Percentiles rank a stretch among this genome's conserved stretches.
phyloP scores from a whole-genome alignment of 1,284 basidiomycete genomes.

The Golubevia sp. region DNA sequence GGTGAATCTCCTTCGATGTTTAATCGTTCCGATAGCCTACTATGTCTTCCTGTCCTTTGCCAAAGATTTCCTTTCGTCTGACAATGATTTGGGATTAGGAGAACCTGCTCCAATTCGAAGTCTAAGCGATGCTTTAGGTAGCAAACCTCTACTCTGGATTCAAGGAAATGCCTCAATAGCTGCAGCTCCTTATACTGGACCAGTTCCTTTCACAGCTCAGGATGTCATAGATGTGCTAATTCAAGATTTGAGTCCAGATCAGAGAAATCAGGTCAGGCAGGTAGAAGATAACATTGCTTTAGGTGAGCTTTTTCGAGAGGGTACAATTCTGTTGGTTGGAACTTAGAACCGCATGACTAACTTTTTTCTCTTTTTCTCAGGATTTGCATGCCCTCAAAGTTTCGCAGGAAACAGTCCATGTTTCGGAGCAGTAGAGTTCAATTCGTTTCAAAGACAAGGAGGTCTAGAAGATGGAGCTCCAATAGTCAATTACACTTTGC shows the following conservation, averaged over 20 bases:
- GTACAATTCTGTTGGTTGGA: constrained; percentile 67
- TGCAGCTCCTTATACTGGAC: constrained; percentile 30
- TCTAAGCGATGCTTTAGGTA: constrained; percentile 10
- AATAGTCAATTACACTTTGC: constrained; percentile 73
- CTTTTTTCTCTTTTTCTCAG: constrained; percentile 67
- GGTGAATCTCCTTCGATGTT: constrained; percentile 72
- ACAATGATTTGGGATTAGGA: constrained; percentile 21
- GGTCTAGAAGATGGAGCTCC: constrained; percentile 13
- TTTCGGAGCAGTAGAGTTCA: constrained; percentile 74
- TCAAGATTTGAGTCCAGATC: constrained; percentile 25
- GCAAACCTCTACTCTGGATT: constrained; percentile 20
- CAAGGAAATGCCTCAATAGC: constrained; percentile 66
- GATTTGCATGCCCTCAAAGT: constrained; percentile 71
- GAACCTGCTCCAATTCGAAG: constrained; percentile 10
- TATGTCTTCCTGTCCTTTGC: constrained; percentile 70
- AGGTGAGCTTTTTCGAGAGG: constrained; percentile 69
- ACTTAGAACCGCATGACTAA: constrained; percentile 66
- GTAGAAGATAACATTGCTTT: constrained; percentile 60
- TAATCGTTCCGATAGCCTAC: constrained; percentile 72
- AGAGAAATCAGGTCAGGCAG: constrained; percentile 14
- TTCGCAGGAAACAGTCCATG: constrained; percentile 74
- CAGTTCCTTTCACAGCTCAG: constrained; percentile 61
- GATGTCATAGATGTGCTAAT: constrained; percentile 69
- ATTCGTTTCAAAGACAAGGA: constrained; percentile 63
- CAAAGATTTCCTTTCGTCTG: constrained; percentile 25